phyloP scores from a whole-genome alignment of 208 protist species.

The Strigomonas oncopelti region DNA sequence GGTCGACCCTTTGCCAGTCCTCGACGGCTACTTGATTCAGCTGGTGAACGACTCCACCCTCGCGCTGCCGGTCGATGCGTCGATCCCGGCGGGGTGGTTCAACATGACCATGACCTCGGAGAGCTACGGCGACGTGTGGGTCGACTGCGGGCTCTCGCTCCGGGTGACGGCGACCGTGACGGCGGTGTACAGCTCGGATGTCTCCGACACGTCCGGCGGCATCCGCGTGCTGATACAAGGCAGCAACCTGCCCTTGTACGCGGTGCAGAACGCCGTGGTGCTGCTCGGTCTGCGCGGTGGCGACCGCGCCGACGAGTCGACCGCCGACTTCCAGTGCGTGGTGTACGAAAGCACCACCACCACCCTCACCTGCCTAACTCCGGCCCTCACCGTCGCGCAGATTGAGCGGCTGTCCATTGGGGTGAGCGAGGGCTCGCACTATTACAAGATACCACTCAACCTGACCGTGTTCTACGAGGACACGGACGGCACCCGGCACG shows the following conservation, averaged over 20 bases:
- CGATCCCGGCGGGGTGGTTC: constrained; percentile 35
- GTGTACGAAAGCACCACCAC: constrained; percentile 18
- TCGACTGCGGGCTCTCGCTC: constrained; percentile 29
- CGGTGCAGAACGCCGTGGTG: constrained; percentile 11
- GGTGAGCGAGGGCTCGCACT: constrained; percentile 9
- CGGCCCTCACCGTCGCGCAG: constrained; percentile 13
- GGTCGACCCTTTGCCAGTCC: constrained; percentile 8
- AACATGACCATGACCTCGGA: constrained; percentile 26
- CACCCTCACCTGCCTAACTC: constrained; percentile 25
- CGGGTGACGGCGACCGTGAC: constrained; percentile 20
- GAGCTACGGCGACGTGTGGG: constrained; percentile 23
- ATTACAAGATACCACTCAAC: constrained; percentile 4
- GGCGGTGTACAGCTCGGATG: constrained; percentile 25
- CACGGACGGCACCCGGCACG: not conserved
- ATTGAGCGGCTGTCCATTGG: constrained; percentile 15
- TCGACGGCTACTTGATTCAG: constrained; percentile 13
- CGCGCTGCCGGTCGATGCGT: constrained; percentile 23
- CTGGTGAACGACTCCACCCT: constrained; percentile 26
- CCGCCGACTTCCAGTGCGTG: constrained; percentile 11
- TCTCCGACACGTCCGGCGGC: constrained; percentile 20
- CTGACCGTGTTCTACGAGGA: constrained; percentile 22
- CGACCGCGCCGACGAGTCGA: not conserved
- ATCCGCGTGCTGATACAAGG: constrained; percentile 27
- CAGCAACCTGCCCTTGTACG: constrained; percentile 27
- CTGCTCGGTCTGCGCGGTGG: not conserved